A percentile compares a stretch with the other conserved stretches of the same genome.
Conservation (phyloP, 2,329 filamentous ascomycete genomes). For the Curvularia verruculosa region DNA sequence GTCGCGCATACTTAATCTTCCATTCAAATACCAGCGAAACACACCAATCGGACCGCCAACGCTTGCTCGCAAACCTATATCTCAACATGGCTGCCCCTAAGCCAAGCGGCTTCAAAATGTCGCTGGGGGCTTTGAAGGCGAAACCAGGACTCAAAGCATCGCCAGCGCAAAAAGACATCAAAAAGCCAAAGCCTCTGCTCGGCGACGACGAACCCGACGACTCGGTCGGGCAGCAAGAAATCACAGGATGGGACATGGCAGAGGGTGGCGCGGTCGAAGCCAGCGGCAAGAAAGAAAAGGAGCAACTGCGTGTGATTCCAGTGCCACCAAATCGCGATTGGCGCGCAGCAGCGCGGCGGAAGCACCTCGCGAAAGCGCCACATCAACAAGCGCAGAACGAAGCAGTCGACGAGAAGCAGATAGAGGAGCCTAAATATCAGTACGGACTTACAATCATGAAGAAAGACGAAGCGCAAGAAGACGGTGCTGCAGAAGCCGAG, state of each 20-base stretch:
- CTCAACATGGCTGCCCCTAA: constrained; percentile 43
- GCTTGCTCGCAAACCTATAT: constrained; percentile 13
- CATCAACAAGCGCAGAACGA: constrained; percentile 53
- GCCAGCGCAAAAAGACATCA: constrained; percentile 24
- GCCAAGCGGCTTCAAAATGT: constrained; percentile 46
- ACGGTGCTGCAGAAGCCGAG: constrained; percentile 10
- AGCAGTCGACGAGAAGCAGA: constrained; percentile 38
- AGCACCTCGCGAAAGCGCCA: constrained; percentile 65
- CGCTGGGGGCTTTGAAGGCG: constrained; percentile 37
- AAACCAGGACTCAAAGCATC: constrained; percentile 36
- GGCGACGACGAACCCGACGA: constrained; percentile 43
- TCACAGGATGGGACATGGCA: constrained; percentile 61
- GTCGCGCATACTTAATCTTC: neutral
- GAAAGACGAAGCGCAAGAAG: constrained; percentile 27
- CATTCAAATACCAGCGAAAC: neutral
- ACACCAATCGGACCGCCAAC: constrained; percentile 2
- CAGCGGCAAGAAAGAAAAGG: constrained; percentile 45
- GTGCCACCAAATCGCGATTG: constrained; percentile 67
- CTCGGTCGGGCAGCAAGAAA: constrained; percentile 46
- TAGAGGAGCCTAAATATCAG: constrained; percentile 49
- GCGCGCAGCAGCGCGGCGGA: constrained; percentile 60
- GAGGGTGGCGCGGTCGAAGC: constrained; percentile 57
- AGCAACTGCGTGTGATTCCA: constrained; percentile 63
- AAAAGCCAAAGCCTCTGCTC: constrained; percentile 37
- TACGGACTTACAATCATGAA: constrained; percentile 62